A percentile compares a stretch with the other conserved stretches of the same genome.
Evolutionary conservation across 2,329 filamentous ascomycete genomes (phyloP).

Genomic region (Macrophomina pseudophaseolina): DNA sequence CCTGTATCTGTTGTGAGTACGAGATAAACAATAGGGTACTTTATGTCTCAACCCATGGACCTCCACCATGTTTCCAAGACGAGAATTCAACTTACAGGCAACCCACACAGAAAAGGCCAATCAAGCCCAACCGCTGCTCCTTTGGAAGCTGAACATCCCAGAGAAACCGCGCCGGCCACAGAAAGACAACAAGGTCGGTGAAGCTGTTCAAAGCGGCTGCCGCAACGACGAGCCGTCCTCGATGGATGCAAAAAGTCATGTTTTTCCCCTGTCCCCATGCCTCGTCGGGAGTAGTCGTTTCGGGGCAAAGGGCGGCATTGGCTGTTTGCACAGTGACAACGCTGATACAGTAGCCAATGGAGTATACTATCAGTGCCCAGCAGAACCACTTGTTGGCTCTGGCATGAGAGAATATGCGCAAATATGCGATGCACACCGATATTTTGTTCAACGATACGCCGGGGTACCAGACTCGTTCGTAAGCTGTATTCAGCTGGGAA

Average conservation of each 20-base stretch:
- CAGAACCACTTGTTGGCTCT: slow-evolving; percentile 38
- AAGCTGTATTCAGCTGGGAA: slow-evolving; percentile 11
- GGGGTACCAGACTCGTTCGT: slow-evolving; percentile 31
- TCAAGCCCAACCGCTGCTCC: slow-evolving; percentile 37
- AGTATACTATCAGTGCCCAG: not conserved
- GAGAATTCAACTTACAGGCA: slow-evolving; percentile 33
- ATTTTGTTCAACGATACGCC: slow-evolving; percentile 37
- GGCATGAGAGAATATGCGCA: slow-evolving; percentile 36
- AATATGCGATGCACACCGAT: slow-evolving; percentile 37
- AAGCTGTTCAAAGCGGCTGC: slow-evolving; percentile 38
- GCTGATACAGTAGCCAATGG: slow-evolving; percentile 34
- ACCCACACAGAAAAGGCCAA: slow-evolving; percentile 39
- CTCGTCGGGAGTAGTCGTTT: slow-evolving; percentile 38
- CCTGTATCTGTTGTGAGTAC: slow-evolving; percentile 3
- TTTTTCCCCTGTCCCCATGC: slow-evolving; percentile 36
- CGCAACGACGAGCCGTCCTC: slow-evolving; percentile 32
- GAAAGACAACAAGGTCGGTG: slow-evolving; percentile 41
- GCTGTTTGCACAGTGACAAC: slow-evolving; percentile 31
- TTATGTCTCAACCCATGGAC: too few relatives aligned
- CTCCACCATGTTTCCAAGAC: not conserved
- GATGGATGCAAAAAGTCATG: slow-evolving; percentile 38
- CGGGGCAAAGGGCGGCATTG: slow-evolving; percentile 36
- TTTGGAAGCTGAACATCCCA: slow-evolving; percentile 35
- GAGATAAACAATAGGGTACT: too few relatives aligned
- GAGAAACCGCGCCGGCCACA: slow-evolving; percentile 39